Evolutionary conservation across 208 protist genomes (phyloP).

Genomic region (Tetramitus jugosus): DNA sequence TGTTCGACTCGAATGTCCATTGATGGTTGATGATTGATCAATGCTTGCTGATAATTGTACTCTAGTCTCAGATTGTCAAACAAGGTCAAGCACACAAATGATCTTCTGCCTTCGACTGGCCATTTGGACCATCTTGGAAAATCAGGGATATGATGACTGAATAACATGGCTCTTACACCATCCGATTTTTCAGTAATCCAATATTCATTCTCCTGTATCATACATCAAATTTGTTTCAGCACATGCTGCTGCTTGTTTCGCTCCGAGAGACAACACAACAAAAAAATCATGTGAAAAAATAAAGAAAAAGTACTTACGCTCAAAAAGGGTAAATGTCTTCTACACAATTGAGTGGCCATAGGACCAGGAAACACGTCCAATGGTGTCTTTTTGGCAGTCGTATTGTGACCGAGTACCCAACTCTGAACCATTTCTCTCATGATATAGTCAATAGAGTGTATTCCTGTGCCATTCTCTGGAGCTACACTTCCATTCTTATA

Average conservation of each 20-base stretch:
- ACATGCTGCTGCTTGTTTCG: too few relatives aligned
- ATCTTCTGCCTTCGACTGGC: neutral
- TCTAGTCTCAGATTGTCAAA: neutral
- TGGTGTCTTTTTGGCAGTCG: too few relatives aligned
- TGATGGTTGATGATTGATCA: neutral
- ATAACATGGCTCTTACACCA: conserved; percentile 3
- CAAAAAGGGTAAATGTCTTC: neutral
- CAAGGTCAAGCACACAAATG: neutral
- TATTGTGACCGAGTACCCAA: too few relatives aligned
- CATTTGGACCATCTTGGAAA: neutral
- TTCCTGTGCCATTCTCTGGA: too few relatives aligned
- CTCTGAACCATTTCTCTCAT: too few relatives aligned
- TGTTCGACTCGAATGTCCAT: neutral
- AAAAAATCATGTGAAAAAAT: neutral
- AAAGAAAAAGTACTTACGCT: neutral
- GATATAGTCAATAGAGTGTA: too few relatives aligned
- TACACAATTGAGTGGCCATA: neutral
- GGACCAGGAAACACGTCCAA: conserved; percentile 20
- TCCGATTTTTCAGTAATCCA: conserved; percentile 19
- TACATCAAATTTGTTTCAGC: too few relatives aligned
- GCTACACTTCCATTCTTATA: too few relatives aligned
- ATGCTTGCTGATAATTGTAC: neutral
- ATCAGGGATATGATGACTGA: neutral
- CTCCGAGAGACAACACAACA: neutral
- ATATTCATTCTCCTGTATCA: neutral